Percentiles rank a stretch among this genome's conserved stretches.
Evolutionary conservation across 2,329 filamentous ascomycete species (phyloP).

Genomic region (Colletotrichum cordylinicola): DNA sequence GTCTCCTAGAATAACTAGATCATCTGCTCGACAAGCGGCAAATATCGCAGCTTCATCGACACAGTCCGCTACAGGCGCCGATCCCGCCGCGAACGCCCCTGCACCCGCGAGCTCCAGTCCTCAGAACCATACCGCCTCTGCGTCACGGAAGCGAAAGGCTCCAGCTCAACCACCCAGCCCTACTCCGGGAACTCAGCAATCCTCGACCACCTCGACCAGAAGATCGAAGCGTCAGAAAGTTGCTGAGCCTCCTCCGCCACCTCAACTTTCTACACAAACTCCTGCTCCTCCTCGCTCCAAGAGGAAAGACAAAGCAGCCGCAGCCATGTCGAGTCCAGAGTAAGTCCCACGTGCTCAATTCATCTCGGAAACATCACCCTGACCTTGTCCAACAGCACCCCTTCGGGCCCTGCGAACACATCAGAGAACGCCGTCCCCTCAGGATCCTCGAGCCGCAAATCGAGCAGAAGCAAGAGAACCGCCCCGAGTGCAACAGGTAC

Average conservation of each 20-base stretch:
- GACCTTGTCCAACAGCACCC: slow-evolving; percentile 45
- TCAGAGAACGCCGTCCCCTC: slow-evolving; percentile 60
- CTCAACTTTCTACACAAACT: slow-evolving; percentile 26
- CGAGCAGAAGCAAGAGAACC: slow-evolving; percentile 73
- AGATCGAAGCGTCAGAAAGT: slow-evolving; percentile 77
- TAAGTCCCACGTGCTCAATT: slow-evolving; percentile 44
- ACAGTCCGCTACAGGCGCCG: slow-evolving; percentile 42
- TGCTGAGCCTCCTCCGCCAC: slow-evolving; percentile 48
- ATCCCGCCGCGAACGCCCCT: slow-evolving; percentile 46
- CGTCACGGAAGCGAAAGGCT: slow-evolving; percentile 79
- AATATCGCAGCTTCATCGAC: slow-evolving; percentile 57
- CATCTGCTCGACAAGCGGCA: slow-evolving; percentile 88
- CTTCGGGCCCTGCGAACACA: slow-evolving; percentile 69
- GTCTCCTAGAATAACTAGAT: slow-evolving; percentile 96
- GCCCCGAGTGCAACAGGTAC: slow-evolving; percentile 51
- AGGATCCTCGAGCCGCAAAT: slow-evolving; percentile 74
- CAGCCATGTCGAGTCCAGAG: slow-evolving; percentile 77
- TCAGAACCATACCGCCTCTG: slow-evolving; percentile 50
- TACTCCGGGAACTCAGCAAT: slow-evolving; percentile 24
- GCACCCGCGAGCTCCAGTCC: slow-evolving; percentile 41
- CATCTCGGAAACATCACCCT: not conserved
- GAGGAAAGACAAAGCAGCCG: slow-evolving; percentile 65
- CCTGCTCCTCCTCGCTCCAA: slow-evolving; percentile 47
- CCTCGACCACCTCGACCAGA: slow-evolving; percentile 49
- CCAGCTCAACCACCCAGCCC: slow-evolving; percentile 58